Base-by-base conservation (phyloP, 306 rosid genomes). In the Crotalaria pallida region DNA sequence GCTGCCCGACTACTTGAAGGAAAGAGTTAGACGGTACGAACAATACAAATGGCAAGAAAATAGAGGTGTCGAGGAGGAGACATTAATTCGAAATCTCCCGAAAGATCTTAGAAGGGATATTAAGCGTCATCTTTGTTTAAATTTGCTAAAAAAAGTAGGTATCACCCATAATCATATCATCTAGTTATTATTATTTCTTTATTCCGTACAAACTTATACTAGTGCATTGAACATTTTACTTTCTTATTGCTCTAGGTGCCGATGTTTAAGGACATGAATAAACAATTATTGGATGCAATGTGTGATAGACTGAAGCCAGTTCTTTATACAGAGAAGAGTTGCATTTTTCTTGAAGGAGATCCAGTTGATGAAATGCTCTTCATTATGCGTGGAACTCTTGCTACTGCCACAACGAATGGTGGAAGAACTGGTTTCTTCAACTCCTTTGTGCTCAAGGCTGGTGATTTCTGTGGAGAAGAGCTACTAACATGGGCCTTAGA, bases 401-500 rank as follows among this genome's bases (percentile, higher is more conserved):
- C 80, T 7, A 84, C 89, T 10, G 67, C 60, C 69, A 90, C 90
- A n/a, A 85, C 92, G 21, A 84, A 87, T 67, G 95, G 90, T 41
- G 94, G 97, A 72, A 84, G 86, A 73, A 87, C 90, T n/a, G 95
- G 93, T 77, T 81, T 83, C 75, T 86, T 89, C 65, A 85, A 84
- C 80, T 59, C 83, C 0, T 81, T 40, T 51, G 70, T 22, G 72
- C 88, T 94, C 1, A 87, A 85, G 34, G 82, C 94, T 29, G 98
- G 98, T 33, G 96, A 90, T 26, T 94, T 94, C 52, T 94, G 98
- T 65, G 98, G 98, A 31, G 98, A 94, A 68, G 97, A 90, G 85
- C 96, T 94, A 74, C 83, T 94, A 18, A 89, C 94, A 38, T 94
- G 96, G 98, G 98, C 98, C 4, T 78, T 88, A 83, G 95, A 88